Evolutionary conservation across 2,329 filamentous ascomycete species (phyloP).

Genomic region (Apiospora phragmitis): DNA sequence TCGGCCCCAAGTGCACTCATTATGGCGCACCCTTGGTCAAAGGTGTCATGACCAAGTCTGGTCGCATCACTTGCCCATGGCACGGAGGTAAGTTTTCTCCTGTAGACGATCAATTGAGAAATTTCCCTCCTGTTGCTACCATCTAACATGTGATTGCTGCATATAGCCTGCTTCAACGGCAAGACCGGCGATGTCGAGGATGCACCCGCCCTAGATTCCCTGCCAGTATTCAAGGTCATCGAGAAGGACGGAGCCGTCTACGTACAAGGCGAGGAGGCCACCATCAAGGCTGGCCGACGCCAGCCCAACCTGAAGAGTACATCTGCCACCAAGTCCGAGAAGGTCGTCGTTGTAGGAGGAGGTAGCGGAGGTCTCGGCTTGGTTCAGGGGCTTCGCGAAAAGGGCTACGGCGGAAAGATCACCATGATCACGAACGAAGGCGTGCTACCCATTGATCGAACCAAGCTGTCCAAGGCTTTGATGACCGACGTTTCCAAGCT

Average conservation of each 20-base stretch:
- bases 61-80: constrained; percentile 91
- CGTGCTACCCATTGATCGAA: constrained; percentile 85
- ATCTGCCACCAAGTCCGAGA: constrained; percentile 52
- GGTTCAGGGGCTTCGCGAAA: constrained; percentile 78
- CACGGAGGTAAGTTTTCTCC: constrained; percentile 70
- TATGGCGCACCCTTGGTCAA: constrained; percentile 89
- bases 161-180: constrained; percentile 84
- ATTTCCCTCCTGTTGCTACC: neutral
- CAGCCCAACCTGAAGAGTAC: constrained; percentile 72
- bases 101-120: neutral
- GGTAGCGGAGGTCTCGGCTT: constrained; percentile 82
- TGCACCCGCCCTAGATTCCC: constrained; percentile 84
- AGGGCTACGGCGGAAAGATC: constrained; percentile 77
- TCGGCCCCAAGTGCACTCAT: constrained; percentile 84
- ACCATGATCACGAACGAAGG: constrained; percentile 84
- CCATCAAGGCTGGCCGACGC: constrained; percentile 75
- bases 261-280: constrained; percentile 75
- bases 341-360: constrained; percentile 83
- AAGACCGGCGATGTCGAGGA: constrained; percentile 92
- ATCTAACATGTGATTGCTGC: constrained; percentile 10
- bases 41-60: constrained; percentile 79
- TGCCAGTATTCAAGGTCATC: constrained; percentile 77
- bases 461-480: constrained; percentile 93
- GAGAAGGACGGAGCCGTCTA: constrained; percentile 84
- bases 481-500: constrained; percentile 79